Evolutionary conservation across 257 asterid genomes (phyloP), one percentile per base, ranked within the genome.

Genomic region (Osmanthus fragrans): DNA sequence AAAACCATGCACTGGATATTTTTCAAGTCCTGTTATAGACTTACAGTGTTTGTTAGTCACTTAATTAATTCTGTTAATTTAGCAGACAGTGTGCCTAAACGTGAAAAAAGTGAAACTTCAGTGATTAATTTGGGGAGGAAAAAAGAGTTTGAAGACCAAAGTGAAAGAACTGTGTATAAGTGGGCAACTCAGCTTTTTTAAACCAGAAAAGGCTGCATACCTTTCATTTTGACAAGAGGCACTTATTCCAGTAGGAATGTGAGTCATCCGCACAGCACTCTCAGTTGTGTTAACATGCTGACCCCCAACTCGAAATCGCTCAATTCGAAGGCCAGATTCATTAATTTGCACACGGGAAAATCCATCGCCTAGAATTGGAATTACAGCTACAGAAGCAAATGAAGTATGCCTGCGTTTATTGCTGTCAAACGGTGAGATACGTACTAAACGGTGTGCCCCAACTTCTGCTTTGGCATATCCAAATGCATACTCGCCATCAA

Each of bases 391-490:
- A 5, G 98, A 95, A 72, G 96, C 97, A 83, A 96, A 92, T 49
- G 99, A 96, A 70, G 99, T 96, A 79, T 96, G 99, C 79, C 98
- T 86, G 42, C 98, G 91, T 75, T 93, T 96, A 42, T 88, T 91
- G 77, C 95, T 90, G 84, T 96, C 99, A 47, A 91, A 95, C 15
- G 97, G 97, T 3, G 99, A 93, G 74, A 91, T 84, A 42, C 99
- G 97, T 51, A 96, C 99, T 79, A 96, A 85, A 27, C 99, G 96
- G 81, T 96, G 99, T 47, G 96, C 96, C 58, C 99, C 99, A 60
- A 93, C 92, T 90, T 96, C 99, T 29, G 97, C 94, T 89, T 93
- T 96, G 45, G 97, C 95, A 51, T 92, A 96, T 74, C 98, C 99
- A 85, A 81, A 96, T 80, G 96, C 99, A 72, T 89, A 81, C 75